These are phyloP conservation scores for Ogataea trehaloabstinens DNA, from an alignment of 805 yeast species.

Conservation along the genomic window DNA sequence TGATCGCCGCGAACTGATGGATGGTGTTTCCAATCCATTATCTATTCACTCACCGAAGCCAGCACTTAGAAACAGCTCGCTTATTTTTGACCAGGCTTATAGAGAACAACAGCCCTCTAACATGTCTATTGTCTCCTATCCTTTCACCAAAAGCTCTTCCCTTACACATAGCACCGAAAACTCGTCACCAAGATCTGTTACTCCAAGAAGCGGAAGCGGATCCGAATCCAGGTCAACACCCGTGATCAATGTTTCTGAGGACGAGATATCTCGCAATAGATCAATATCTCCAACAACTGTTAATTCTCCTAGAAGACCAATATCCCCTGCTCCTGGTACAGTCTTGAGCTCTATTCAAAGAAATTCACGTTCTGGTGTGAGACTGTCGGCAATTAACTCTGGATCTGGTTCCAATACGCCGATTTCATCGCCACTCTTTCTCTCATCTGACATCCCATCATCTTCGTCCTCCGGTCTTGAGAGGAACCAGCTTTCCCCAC, in stretches of 20 bases:
- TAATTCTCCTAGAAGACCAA: conserved; percentile 54
- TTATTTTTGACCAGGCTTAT: conserved; percentile 24
- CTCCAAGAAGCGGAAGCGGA: conserved; percentile 17
- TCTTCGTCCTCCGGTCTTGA: conserved; percentile 25
- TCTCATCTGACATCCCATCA: conserved; percentile 41
- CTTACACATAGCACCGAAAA: conserved; percentile 9
- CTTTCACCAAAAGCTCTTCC: conserved; percentile 3
- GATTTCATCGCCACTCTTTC: conserved; percentile 54
- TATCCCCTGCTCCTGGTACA: conserved; percentile 52
- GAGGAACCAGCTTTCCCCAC: conserved; percentile 77
- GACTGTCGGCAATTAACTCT: conserved; percentile 10
- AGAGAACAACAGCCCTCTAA: conserved; percentile 14
- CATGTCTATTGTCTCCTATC: conserved; percentile 1
- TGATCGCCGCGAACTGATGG: conserved; percentile 14
- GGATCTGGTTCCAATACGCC: conserved; percentile 41
- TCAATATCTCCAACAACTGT: conserved; percentile 22
- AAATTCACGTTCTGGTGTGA: conserved; percentile 33
- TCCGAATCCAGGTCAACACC: conserved; percentile 27
- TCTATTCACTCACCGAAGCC: conserved; percentile 22
- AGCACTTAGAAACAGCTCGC: conserved; percentile 7
- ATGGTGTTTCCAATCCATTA: conserved; percentile 7
- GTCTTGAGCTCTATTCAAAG: conserved; percentile 64
- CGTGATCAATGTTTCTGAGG: conserved; percentile 22
- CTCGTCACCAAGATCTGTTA: conserved; percentile 23
- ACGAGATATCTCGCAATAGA: conserved; percentile 14